Evolutionary conservation across 495 filamentous ascomycete species (phyloP).

Genomic region (Talaromyces borbonicus): DNA sequence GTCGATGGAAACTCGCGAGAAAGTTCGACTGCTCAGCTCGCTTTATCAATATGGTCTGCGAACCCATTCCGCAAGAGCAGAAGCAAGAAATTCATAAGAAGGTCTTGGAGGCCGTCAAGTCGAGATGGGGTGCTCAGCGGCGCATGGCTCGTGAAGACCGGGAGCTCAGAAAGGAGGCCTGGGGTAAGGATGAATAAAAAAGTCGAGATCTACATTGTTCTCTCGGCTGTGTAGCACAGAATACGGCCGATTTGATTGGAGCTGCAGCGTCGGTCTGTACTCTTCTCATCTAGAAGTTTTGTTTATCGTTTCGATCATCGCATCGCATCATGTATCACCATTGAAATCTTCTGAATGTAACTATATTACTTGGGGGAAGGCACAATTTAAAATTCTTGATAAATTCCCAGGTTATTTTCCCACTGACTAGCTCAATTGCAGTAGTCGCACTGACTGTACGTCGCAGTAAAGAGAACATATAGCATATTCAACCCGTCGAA

Average conservation of each 20-base stretch:
- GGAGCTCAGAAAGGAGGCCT: conserved; percentile 52
- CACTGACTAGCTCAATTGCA: too few species aligned
- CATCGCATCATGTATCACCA: conserved; percentile 3
- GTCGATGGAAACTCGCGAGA: conserved; percentile 54
- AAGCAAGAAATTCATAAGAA: conserved; percentile 44
- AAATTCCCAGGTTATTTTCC: not conserved
- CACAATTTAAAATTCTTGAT: not conserved
- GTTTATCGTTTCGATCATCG: too few species aligned
- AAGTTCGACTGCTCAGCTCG: conserved; percentile 67
- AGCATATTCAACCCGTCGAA: too few species aligned
- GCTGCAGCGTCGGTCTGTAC: too few species aligned
- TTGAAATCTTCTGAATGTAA: conserved; percentile 3
- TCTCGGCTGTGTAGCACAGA: too few species aligned
- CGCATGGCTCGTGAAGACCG: conserved; percentile 66
- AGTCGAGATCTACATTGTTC: not conserved
- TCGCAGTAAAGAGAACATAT: not conserved
- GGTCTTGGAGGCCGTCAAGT: conserved; percentile 50
- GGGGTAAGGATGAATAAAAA: conserved; percentile 37
- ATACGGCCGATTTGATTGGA: too few species aligned
- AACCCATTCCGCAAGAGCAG: conserved; percentile 27
- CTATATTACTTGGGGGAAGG: conserved; percentile 1
- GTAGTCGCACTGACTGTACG: not conserved
- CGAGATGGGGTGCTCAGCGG: conserved; percentile 63
- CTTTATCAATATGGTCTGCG: conserved; percentile 54
- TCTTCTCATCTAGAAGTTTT: too few species aligned